Evolutionary conservation across 371 early-diverging fungal genomes (phyloP).

Genomic region (Batkoa obscura): DNA sequence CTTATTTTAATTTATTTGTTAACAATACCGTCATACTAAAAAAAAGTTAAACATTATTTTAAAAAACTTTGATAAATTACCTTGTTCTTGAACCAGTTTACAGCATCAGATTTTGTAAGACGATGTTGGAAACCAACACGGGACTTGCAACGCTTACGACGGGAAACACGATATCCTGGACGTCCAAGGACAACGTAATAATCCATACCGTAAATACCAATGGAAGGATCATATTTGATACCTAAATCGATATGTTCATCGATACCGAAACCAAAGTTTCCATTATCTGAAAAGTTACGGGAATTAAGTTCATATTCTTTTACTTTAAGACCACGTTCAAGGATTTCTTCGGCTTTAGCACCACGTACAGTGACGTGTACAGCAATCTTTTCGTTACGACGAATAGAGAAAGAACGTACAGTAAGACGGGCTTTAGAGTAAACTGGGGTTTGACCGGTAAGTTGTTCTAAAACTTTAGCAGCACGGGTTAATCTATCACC

Average conservation of each 20-base stretch:
- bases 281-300: constrained; percentile 93
- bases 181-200: constrained; percentile 90
- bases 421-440: constrained; percentile 99
- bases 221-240: constrained; percentile 99
- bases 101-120: constrained; percentile 75
- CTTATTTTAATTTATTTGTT: too few species aligned
- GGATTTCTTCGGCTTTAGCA: constrained; percentile 69
- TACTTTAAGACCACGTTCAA: constrained; percentile 98
- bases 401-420: constrained; percentile 98
- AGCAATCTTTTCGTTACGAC: constrained; percentile 99
- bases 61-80: constrained; percentile 14
- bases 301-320: constrained; percentile 98
- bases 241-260: constrained; percentile 99
- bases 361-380: constrained; percentile 99
- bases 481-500: constrained; percentile 99
- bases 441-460: constrained; percentile 98
- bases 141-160: constrained; percentile 80
- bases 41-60: not conserved
- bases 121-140: constrained; percentile 87
- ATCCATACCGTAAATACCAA: constrained; percentile 86
- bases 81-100: constrained; percentile 73
- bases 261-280: constrained; percentile 99
- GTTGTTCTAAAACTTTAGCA: constrained; percentile 99
- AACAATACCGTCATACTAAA: constrained; percentile 1
- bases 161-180: constrained; percentile 92